Conservation (phyloP, 1,284 basidiomycete species). For the Irpex sp. region DNA sequence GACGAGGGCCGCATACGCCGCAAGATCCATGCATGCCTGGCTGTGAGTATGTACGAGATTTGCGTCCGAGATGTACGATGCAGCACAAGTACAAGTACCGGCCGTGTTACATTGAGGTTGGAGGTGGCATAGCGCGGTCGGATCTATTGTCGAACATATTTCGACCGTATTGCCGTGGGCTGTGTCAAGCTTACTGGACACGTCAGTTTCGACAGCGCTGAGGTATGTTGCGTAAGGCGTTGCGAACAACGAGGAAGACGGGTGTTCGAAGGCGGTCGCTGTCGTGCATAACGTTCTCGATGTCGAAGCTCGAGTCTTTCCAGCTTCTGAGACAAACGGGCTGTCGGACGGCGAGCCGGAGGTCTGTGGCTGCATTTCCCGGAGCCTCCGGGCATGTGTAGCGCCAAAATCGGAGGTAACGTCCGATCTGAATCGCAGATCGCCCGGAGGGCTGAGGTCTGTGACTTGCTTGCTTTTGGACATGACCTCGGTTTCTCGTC, state of each 20-base stretch:
- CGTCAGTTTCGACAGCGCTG: slow-evolving; percentile 1
- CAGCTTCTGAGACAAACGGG: neutral
- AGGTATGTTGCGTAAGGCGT: neutral
- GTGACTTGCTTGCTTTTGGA: neutral
- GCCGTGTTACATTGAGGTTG: neutral
- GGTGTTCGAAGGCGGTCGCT: neutral
- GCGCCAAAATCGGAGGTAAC: neutral
- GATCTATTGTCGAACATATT: neutral
- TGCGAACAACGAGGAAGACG: neutral
- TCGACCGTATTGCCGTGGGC: neutral
- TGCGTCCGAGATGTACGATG: neutral
- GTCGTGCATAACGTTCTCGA: neutral
- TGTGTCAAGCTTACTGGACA: neutral
- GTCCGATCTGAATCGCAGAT: neutral
- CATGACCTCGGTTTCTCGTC: neutral
- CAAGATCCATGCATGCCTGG: neutral
- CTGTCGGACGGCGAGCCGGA: neutral
- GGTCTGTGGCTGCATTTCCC: neutral
- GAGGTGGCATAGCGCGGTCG: neutral
- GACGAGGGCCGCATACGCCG: neutral
- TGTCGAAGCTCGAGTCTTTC: neutral
- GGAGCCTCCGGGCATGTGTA: neutral
- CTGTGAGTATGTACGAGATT: neutral
- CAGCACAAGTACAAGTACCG: neutral
- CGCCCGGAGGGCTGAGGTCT: neutral